Base-by-base conservation (phyloP, 495 filamentous ascomycete genomes). In the Penicillium herquei region DNA sequence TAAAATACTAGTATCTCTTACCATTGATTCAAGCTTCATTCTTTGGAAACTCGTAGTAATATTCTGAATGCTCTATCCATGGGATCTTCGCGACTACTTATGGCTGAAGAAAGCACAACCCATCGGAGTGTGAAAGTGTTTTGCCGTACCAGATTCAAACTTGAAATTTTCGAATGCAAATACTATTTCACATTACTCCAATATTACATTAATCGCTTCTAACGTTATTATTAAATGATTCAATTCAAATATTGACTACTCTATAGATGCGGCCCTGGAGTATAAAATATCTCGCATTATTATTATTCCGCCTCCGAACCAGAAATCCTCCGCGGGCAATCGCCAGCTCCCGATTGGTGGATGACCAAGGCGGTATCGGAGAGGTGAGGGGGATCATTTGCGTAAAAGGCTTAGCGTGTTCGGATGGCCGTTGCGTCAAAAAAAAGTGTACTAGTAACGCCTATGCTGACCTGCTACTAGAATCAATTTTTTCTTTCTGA, bases 361-460 rank as follows among this genome's bases (percentile, higher is more conserved):
- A 44, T 8, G 11, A 5, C 1, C 52, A 31, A 63, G 46, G 60
- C 60, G 60, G 60, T 59, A 55, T 44, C 55, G 30, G 46, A 49
- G 58, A 52, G 35, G 39, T 55, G 56, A 56, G 55, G 59, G 55
- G 52, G 14, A 35, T 26, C 32, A 9, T 8, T 16, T 10, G 21
- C 21, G 4, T 39, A 11, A 54, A 58, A 51, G 52, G 59, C 16
- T 56, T 63, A 63, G 60, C 60, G 60, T 51, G 52, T 41, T 62
- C 50, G 52, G 52, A 58, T 55, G 45, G 46, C 41, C 51, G 47
- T 63, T 62, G 55, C 59, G 55, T 35, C 59, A 58, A 58, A 59
- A 63, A 62, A 63, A 63, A 58, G 43, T 55, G 55, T 49, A 55
- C 58, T 52, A 56, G 55, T 39, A 16, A 52, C 51, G 54, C 26